These are phyloP conservation scores for Globomyces pollinis-pini DNA, from an alignment of 192 early-diverging fungal genomes.

Conservation along the genomic window DNA sequence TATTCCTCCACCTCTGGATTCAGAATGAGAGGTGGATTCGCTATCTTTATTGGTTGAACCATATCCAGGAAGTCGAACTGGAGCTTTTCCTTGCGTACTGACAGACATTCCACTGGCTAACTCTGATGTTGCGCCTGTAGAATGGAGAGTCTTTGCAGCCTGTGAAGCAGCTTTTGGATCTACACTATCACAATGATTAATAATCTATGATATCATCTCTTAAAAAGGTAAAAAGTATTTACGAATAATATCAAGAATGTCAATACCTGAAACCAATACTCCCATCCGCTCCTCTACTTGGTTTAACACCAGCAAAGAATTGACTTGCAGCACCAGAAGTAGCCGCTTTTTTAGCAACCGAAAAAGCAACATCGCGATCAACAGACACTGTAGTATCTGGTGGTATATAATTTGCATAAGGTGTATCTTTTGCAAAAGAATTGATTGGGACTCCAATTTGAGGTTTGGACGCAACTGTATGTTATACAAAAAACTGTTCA, in stretches of 20 bases:
- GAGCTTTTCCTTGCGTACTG: background rate
- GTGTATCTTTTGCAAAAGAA: background rate
- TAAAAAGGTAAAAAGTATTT: no score
- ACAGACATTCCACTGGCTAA: background rate
- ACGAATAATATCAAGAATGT: no score
- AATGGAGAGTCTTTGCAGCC: slow-evolving; percentile 4
- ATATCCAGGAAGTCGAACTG: background rate
- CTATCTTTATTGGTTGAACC: background rate
- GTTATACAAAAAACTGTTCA: no score
- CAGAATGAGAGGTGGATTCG: background rate
- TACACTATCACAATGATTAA: no score
- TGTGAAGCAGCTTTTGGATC: slow-evolving; percentile 3
- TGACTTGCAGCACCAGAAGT: slow-evolving; percentile 5
- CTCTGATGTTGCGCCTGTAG: slow-evolving; percentile 1
- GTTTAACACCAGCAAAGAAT: background rate
- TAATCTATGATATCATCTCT: no score
- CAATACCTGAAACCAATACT: background rate
- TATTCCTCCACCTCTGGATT: background rate
- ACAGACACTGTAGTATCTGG: background rate
- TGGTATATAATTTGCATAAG: background rate
- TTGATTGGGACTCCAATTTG: background rate
- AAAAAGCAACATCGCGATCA: background rate
- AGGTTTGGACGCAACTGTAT: no score
- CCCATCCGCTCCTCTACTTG: background rate
- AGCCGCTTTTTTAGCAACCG: slow-evolving; percentile 7